Percentiles rank a stretch among this genome's conserved stretches.
These are phyloP conservation scores for Favolaschia claudopus DNA, from an alignment of 768 basidiomycete species.

Conservation along the genomic window DNA sequence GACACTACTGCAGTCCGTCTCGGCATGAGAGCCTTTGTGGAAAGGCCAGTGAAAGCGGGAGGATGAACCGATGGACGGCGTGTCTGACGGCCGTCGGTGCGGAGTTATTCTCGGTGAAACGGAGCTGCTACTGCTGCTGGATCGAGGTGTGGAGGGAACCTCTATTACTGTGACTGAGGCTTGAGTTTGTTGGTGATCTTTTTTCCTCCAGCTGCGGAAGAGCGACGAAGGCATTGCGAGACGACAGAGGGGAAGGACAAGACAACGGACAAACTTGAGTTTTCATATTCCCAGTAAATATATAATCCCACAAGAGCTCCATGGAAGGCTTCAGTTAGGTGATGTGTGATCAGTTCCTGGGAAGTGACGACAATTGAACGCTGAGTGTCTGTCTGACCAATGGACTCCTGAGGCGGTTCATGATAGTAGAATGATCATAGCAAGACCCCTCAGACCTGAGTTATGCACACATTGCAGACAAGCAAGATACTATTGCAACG, in stretches of 20 bases:
- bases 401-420: conserved; percentile 1
- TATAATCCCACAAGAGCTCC: conserved; percentile 9
- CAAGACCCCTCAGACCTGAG: background rate
- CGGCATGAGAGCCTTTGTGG: conserved; percentile 2
- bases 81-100: conserved; percentile 10
- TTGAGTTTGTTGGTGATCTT: conserved; percentile 28
- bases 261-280: conserved; percentile 4
- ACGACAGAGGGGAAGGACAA: conserved; percentile 3
- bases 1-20: conserved; percentile 6
- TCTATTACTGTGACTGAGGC: background rate
- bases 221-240: conserved; percentile 47
- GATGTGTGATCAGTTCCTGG: conserved; percentile 27
- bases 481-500: too few species aligned
- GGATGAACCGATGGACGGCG: conserved; percentile 4
- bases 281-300: conserved; percentile 6
- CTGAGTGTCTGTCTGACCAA: conserved; percentile 19
- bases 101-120: background rate
- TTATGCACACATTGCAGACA: too few species aligned
- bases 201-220: conserved; percentile 50
- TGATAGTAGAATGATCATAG: background rate
- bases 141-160: conserved; percentile 1
- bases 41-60: conserved; percentile 17
- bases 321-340: conserved; percentile 22
- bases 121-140: conserved; percentile 17
- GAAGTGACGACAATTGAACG: conserved; percentile 23